Evolutionary conservation across 2,329 filamentous ascomycete genomes (phyloP), one percentile per base, ranked within the genome.

Genomic region (Aureobasidium lini): DNA sequence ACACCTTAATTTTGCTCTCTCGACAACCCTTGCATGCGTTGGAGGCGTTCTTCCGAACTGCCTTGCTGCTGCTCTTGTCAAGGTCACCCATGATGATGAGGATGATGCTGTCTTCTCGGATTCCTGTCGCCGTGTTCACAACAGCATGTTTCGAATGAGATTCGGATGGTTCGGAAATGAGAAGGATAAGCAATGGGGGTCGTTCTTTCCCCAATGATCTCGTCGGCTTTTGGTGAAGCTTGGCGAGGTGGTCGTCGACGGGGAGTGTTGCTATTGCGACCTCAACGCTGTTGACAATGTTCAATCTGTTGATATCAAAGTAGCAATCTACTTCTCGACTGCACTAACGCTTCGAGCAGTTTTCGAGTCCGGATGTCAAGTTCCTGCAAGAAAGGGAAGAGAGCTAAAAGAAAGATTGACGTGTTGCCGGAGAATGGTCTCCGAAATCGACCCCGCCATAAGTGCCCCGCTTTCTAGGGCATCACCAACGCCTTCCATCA

Each of bases 11-110:
- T 40, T 64, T 64, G 59, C 62, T 64, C 18, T 62, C 61, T 4
- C 63, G 58, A 34, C 63, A 64, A 1, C 60, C 44, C 31, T 60
- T 61, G 53, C 63, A 64, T 18, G 63, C 63, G 18, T 61, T 64
- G n/a, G 63, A 62, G 39, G 63, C 59, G 40, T 64, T 60, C 39
- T 62, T 64, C 28, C 63, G 29, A 8, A 48, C 54, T 3, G 34
- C 42, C 43, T 48, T 48, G 15, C 11, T 57, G n/a, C 3, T 32
- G 15, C 23, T 40, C 32, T 57, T 48, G 11, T 48, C 43, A 10
- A 7, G 2, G 6, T 48, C 39, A 9, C 43, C 54, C 54, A 57
- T 57, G 23, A 48, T 13, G 42, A 5, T 23, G 32, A 5, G 15
- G 18, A 48, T 13, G 42, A 2, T 23, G 32, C 1, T 8, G 18